These are phyloP conservation scores for Pseudogymnoascus sp. DNA, from an alignment of 2,329 filamentous ascomycete genomes.

Conservation along the genomic window DNA sequence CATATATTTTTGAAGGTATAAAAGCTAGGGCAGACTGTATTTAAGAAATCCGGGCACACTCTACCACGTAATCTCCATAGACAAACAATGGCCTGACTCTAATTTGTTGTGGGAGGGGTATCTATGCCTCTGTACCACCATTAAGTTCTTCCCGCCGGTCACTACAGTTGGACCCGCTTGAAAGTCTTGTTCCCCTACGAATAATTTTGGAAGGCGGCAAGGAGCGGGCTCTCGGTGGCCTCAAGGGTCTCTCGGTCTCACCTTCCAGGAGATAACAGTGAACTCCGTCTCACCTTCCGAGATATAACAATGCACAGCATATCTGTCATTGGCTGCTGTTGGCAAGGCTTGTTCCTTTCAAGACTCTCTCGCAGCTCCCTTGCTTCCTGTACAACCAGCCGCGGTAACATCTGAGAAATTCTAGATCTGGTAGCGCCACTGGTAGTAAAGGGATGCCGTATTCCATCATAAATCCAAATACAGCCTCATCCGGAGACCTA, in stretches of 20 bases:
- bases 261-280: not conserved
- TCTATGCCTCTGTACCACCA: not conserved
- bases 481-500: not conserved
- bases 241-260: not conserved
- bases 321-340: not conserved
- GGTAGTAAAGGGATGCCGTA: not conserved
- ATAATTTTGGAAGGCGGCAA: not conserved
- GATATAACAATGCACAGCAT: not conserved
- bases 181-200: not conserved
- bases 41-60: not conserved
- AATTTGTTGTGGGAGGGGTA: not conserved
- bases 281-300: not conserved
- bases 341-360: not conserved
- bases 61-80: not conserved
- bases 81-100: not conserved
- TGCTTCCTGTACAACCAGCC: not conserved
- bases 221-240: not conserved
- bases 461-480: not conserved
- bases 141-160: not conserved
- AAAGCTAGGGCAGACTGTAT: not conserved
- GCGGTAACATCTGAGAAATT: not conserved
- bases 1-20: not conserved
- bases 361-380: not conserved
- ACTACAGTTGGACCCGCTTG: not conserved
- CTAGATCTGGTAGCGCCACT: not conserved